Evolutionary conservation across 2,329 filamentous ascomycete genomes (phyloP).

Genomic region (Botrytis elliptica): DNA sequence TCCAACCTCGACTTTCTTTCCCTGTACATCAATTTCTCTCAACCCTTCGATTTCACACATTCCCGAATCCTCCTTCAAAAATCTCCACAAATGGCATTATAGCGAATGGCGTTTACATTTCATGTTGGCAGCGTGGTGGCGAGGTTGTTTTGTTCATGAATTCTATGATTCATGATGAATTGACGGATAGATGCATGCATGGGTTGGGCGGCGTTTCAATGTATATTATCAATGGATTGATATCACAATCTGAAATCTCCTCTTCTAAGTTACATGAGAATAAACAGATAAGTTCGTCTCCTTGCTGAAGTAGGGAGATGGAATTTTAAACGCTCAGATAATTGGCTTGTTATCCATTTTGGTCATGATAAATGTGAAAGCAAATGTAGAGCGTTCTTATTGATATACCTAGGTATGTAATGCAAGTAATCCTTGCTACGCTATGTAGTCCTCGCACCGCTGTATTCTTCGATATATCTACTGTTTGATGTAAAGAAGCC

Average conservation of each 20-base stretch:
- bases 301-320: neutral
- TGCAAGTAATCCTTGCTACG: neutral
- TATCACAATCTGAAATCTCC: conserved; percentile 16
- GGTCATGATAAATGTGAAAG: neutral
- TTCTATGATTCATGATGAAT: conserved; percentile 8
- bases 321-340: neutral
- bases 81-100: conserved; percentile 3
- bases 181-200: conserved; percentile 2
- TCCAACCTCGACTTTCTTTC: neutral
- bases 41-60: neutral
- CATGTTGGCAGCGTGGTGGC: conserved; percentile 9
- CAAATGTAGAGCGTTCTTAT: neutral
- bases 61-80: neutral
- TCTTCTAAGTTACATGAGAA: neutral
- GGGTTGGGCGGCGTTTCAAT: conserved; percentile 4
- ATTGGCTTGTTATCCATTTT: neutral
- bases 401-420: neutral
- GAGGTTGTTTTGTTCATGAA: conserved; percentile 8
- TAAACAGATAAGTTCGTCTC: neutral
- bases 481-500: neutral
- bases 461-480: neutral
- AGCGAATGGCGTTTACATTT: conserved; percentile 13
- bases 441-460: neutral
- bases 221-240: conserved; percentile 13
- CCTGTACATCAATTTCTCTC: conserved; percentile 1